phyloP scores from a whole-genome alignment of 2,329 filamentous ascomycete genomes.

The Neonectria coccinea region DNA sequence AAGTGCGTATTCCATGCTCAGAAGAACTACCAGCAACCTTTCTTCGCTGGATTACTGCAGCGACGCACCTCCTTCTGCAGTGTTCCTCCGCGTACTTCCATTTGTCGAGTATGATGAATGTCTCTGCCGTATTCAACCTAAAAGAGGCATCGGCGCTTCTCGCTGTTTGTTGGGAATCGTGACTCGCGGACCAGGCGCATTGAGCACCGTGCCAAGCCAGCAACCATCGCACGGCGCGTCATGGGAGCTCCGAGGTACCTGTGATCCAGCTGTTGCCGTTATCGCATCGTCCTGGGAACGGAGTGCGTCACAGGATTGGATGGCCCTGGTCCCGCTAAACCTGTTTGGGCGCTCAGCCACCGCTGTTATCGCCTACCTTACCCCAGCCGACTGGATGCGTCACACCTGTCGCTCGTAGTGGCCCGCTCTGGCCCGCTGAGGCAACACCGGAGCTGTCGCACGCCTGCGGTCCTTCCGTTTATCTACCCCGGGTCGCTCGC shows the following conservation, averaged over 20 bases:
- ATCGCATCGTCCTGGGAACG: conserved; percentile 52
- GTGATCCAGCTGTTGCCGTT: conserved; percentile 41
- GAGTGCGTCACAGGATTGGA: conserved; percentile 42
- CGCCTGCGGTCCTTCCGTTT: conserved; percentile 42
- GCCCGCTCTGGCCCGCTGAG: conserved; percentile 46
- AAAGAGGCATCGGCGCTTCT: conserved; percentile 24
- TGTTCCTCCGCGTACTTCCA: neutral
- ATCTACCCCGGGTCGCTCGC: conserved; percentile 49
- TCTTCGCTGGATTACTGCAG: neutral
- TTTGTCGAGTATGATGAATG: neutral
- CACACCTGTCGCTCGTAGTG: conserved; percentile 44
- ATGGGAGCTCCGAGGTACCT: conserved; percentile 44
- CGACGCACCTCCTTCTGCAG: neutral
- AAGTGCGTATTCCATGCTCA: neutral
- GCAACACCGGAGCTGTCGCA: conserved; percentile 50
- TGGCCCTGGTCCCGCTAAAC: conserved; percentile 34
- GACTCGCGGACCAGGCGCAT: conserved; percentile 32
- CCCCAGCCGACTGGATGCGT: conserved; percentile 50
- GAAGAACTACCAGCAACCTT: conserved; percentile 4
- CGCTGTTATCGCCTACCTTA: conserved; percentile 48
- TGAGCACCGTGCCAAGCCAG: conserved; percentile 25
- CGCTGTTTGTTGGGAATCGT: conserved; percentile 32
- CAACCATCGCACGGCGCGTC: conserved; percentile 36
- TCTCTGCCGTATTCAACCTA: conserved; percentile 10
- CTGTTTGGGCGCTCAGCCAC: conserved; percentile 42